Evolutionary conservation across 305 asterid species (phyloP).

Genomic region (Fraxinus nigra): DNA sequence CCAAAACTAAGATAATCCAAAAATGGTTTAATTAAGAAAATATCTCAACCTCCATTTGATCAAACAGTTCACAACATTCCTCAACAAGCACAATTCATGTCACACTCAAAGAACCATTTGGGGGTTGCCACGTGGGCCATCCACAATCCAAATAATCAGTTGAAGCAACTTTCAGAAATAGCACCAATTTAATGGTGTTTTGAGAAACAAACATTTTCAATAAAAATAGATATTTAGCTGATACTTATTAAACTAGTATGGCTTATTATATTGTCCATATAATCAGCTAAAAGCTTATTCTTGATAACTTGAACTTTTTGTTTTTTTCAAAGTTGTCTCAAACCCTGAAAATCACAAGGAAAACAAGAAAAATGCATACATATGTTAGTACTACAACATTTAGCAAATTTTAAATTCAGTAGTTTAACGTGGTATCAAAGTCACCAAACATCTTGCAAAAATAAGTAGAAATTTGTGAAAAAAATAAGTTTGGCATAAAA

Average conservation of each 20-base stretch:
- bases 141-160: too few species aligned
- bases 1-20: too few species aligned
- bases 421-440: background rate
- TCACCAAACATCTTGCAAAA: background rate
- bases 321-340: background rate
- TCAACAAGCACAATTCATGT: too few species aligned
- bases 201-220: too few species aligned
- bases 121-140: too few species aligned
- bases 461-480: background rate
- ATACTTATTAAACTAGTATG: background rate
- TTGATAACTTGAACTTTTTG: background rate
- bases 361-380: background rate
- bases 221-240: background rate
- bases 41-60: too few species aligned
- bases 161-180: too few species aligned
- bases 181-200: too few species aligned
- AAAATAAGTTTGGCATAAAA: background rate
- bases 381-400: background rate
- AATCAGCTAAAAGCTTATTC: background rate
- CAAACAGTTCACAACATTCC: too few species aligned
- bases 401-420: background rate
- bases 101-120: too few species aligned
- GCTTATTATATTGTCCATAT: background rate
- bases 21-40: too few species aligned
- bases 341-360: background rate